These are phyloP conservation scores for Leptodontidium sp. DNA, from an alignment of 2,329 filamentous ascomycete genomes.

Conservation along the genomic window DNA sequence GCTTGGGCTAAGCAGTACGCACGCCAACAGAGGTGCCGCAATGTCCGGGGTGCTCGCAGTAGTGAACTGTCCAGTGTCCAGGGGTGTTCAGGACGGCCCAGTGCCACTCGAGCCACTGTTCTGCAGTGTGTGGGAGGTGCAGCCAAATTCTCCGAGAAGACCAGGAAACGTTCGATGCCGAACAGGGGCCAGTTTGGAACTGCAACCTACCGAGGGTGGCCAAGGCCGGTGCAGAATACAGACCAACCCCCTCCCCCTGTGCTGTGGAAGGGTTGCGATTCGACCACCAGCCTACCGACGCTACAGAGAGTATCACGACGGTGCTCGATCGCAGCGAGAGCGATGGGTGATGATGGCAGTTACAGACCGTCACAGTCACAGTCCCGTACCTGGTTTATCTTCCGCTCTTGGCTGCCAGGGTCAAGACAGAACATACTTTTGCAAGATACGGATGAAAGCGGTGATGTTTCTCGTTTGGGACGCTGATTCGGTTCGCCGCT, in stretches of 20 bases:
- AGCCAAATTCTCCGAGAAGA: constrained; percentile 37
- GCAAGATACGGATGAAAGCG: constrained; percentile 16
- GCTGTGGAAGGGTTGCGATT: constrained; percentile 37
- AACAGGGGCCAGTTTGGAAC: constrained; percentile 35
- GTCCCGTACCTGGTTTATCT: not conserved
- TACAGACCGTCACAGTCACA: not conserved
- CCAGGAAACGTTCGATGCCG: constrained; percentile 39
- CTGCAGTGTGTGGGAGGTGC: constrained; percentile 7
- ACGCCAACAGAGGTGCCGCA: constrained; percentile 16
- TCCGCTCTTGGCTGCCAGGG: not conserved
- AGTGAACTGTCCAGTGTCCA: not conserved
- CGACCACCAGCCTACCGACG: constrained; percentile 22
- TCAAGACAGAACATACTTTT: constrained; percentile 2
- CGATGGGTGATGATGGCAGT: not conserved
- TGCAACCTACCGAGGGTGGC: constrained; percentile 36
- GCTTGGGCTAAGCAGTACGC: not conserved
- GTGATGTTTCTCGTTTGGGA: constrained; percentile 8
- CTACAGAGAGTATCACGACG: constrained; percentile 15
- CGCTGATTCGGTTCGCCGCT: not conserved
- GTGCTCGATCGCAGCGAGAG: not conserved
- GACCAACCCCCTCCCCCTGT: constrained; percentile 7
- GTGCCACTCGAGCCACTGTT: not conserved
- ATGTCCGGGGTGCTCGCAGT: constrained; percentile 1
- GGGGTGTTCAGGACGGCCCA: constrained; percentile 5
- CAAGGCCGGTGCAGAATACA: not conserved